These are phyloP conservation scores for Mortierella sp. DNA, from an alignment of 371 early-diverging fungal species.

Conservation along the genomic window DNA sequence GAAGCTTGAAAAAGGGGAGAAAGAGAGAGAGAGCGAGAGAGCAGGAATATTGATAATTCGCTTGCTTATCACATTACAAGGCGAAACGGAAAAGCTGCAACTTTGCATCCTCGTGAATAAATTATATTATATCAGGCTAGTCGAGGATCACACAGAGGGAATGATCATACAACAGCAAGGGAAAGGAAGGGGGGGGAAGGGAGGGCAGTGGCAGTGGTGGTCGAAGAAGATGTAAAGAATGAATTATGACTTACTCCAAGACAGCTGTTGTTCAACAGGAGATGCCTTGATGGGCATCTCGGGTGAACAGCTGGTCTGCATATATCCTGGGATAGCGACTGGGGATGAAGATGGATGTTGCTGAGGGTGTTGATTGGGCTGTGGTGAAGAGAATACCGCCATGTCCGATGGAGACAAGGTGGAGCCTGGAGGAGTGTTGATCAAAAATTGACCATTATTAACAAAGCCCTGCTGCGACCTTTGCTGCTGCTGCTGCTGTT, in stretches of 20 bases:
- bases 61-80: not conserved
- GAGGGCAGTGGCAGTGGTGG: not conserved
- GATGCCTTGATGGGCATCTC: constrained; percentile 51
- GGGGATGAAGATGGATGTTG: constrained; percentile 22
- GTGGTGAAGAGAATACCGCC: constrained; percentile 14
- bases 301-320: constrained; percentile 38
- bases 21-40: not conserved
- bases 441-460: constrained; percentile 23
- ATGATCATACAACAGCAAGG: not conserved
- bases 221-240: not conserved
- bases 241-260: constrained; percentile 38
- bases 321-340: constrained; percentile 14
- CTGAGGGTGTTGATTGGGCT: constrained; percentile 8
- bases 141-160: not conserved
- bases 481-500: constrained; percentile 29
- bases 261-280: constrained; percentile 44
- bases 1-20: not conserved
- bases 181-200: not conserved
- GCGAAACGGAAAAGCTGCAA: not conserved
- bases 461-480: constrained; percentile 14
- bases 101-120: constrained; percentile 3
- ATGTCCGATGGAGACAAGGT: constrained; percentile 23
- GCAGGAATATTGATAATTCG: not conserved
- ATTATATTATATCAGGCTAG: not conserved
- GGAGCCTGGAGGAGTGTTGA: constrained; percentile 25